A percentile compares a stretch with the other conserved stretches of the same genome.
Evolutionary conservation across 1,139 yeast species (phyloP).

Genomic region (Debaryomyces coudertii): DNA sequence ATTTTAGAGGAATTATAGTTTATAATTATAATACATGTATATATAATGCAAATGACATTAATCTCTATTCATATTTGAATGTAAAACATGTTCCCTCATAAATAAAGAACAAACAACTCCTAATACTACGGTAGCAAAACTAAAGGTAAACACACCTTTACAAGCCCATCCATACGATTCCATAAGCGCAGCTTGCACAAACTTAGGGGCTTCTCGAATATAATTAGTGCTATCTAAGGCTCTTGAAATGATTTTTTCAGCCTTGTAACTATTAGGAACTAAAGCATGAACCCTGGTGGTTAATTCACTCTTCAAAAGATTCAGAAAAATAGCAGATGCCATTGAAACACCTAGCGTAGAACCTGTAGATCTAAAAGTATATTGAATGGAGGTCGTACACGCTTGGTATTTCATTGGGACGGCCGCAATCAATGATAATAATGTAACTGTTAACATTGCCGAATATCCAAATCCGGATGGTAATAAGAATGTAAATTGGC

Average conservation of each 20-base stretch:
- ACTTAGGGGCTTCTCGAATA: slow-evolving; percentile 51
- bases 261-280: slow-evolving; percentile 34
- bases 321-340: slow-evolving; percentile 67
- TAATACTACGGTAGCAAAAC: slow-evolving; percentile 38
- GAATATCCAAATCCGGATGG: slow-evolving; percentile 64
- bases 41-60: slow-evolving; percentile 14
- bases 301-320: slow-evolving; percentile 27
- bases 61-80: slow-evolving; percentile 41
- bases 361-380: slow-evolving; percentile 75
- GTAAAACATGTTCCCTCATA: slow-evolving; percentile 50
- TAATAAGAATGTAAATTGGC: slow-evolving; percentile 37
- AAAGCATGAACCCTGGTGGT: slow-evolving; percentile 24
- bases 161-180: slow-evolving; percentile 54
- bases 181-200: slow-evolving; percentile 48
- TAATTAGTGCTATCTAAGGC: slow-evolving; percentile 64
- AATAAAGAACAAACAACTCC: slow-evolving; percentile 42
- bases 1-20: no score
- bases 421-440: slow-evolving; percentile 67
- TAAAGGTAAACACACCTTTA: slow-evolving; percentile 55
- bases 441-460: slow-evolving; percentile 64
- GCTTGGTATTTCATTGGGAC: slow-evolving; percentile 68
- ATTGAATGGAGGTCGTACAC: slow-evolving; percentile 73
- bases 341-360: slow-evolving; percentile 72
- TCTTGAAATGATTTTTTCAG: slow-evolving; percentile 46
- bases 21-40: neutral